Base-by-base conservation (phyloP, 495 filamentous ascomycete species). In the Penicillium angulare region DNA sequence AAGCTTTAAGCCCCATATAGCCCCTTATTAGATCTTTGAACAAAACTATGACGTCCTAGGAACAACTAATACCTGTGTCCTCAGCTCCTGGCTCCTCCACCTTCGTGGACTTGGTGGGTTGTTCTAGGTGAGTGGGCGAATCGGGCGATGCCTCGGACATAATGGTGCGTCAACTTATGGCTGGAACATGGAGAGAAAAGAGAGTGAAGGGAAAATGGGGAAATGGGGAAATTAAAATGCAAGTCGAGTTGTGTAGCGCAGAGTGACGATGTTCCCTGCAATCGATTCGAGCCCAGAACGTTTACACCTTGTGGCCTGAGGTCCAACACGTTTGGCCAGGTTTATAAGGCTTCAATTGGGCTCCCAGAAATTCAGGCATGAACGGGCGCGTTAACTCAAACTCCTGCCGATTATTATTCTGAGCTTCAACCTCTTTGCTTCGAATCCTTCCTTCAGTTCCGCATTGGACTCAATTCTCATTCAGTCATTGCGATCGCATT, bases 51-150 rank as follows among this genome's bases (percentile, higher is more conserved):
- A 41, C 39, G 36, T 34, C 31, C 29, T 36, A 43, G 26, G 34
- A 43, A 35, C 24, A 17, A 55, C 48, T 36, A 79, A 53, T 79
- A 95, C 90, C 80, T 60, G 89, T 78, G 43, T 95, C 90, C 66
- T 86, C 89, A 58, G 89, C 90, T 65, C 89, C 89, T 47, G 88
- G 78, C 62, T 96, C 91, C 57, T 87, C 79, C 20, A 80, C 63
- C 65, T 82, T 77, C 22, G 81, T 82, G 56, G 80, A 84, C 49
- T 77, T 83, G 46, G 73, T 73, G 35, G 89, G 88, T 55, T 85
- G 86, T 59, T 85, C 77, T 48, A 92, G 74, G 61, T 73, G 60
- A 24, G 65, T 72, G 48, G 72, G 58, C 33, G 61, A 50, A 64
- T 68, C 65, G 59, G 68, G 65, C 40, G 49, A 53, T 57, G 60